Evolutionary conservation across 306 rosid genomes (phyloP).

Genomic region (Rosa lucieae): DNA sequence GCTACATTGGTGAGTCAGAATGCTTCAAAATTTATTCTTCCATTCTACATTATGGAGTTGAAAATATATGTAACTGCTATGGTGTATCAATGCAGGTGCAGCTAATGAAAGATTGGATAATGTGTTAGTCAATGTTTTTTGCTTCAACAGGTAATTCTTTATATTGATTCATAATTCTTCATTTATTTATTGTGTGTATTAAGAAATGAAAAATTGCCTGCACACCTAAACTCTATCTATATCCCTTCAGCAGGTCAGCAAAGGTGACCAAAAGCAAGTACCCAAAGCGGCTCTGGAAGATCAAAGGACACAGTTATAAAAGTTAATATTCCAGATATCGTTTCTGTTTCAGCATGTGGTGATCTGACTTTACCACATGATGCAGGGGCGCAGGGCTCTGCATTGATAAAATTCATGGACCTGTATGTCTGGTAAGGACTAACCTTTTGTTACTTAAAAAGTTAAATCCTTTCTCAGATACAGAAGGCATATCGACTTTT

Average conservation of each 20-base stretch:
- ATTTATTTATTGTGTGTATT: background rate
- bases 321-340: slow-evolving; percentile 79
- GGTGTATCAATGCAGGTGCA: slow-evolving; percentile 35
- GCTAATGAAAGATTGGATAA: slow-evolving; percentile 42
- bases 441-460: no score
- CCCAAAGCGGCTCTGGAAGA: slow-evolving; percentile 54
- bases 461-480: no score
- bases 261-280: slow-evolving; percentile 48
- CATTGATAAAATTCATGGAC: no score
- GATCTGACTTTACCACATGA: slow-evolving; percentile 97
- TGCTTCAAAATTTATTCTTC: slow-evolving; percentile 15
- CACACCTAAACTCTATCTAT: background rate
- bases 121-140: slow-evolving; percentile 24
- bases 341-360: slow-evolving; percentile 90
- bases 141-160: slow-evolving; percentile 69
- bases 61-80: slow-evolving; percentile 1
- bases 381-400: slow-evolving; percentile 41
- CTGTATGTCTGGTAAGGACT: no score
- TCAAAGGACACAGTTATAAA: slow-evolving; percentile 49
- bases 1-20: slow-evolving; percentile 32
- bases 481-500: slow-evolving; percentile 49
- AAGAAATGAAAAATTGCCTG: background rate
- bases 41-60: background rate
- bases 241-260: slow-evolving; percentile 49
- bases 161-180: background rate